Conservation (phyloP, 345 rosid species). For the Dimocarpus longan region DNA sequence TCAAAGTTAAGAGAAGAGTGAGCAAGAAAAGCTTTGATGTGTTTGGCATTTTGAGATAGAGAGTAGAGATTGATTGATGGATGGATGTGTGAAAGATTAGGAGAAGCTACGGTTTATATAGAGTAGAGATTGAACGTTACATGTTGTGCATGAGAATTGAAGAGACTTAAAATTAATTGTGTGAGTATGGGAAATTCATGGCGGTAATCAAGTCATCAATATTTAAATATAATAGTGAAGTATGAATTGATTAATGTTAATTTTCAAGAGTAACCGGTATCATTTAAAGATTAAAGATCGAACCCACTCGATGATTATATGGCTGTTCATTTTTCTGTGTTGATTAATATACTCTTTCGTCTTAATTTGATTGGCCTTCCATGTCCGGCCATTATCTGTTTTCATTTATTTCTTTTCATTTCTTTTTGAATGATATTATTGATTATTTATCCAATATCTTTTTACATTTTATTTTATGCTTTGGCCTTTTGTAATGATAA, state of each 20-base stretch:
- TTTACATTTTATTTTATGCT: too few relatives aligned
- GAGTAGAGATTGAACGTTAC: constrained; percentile 18
- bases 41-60: not conserved
- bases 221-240: not conserved
- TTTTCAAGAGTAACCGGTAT: not conserved
- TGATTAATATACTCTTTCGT: too few relatives aligned
- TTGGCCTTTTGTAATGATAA: too few relatives aligned
- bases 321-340: too few relatives aligned
- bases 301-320: not conserved
- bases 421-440: too few relatives aligned
- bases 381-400: too few relatives aligned
- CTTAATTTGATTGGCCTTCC: too few relatives aligned
- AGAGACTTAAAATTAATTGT: not conserved
- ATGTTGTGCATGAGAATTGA: not conserved
- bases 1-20: not conserved
- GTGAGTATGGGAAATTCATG: constrained; percentile 3
- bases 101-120: constrained; percentile 6
- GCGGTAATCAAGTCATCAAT: not conserved
- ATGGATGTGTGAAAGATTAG: not conserved
- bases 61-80: not conserved
- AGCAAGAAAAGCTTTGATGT: constrained; percentile 5
- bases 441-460: too few relatives aligned
- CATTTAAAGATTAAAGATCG: too few relatives aligned
- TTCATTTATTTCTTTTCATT: not conserved
- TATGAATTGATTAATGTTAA: not conserved